Evolutionary conservation across 2,329 filamentous ascomycete species (phyloP), one percentile per base, ranked within the genome.

Genomic region (Simplicillium sp.): DNA sequence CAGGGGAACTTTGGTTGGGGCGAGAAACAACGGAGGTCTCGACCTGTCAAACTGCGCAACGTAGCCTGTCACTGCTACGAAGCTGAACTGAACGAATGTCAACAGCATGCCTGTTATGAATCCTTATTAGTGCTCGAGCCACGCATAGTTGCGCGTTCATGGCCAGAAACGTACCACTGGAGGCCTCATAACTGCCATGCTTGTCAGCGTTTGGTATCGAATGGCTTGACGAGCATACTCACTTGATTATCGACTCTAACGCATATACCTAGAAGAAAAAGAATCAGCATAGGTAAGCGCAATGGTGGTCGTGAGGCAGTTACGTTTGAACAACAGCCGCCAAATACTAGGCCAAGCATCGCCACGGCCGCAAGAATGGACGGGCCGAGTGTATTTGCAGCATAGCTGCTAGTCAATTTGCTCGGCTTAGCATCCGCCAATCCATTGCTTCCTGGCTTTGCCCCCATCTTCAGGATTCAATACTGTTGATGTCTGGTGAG

Each of bases 231-330:
- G 20, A 25, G 8, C 20, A 43, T 39, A 13, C 81, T 75, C 67
- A 92, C 85, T 92, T 94, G 57, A 98, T 80, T 53, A 97, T 94
- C 36, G 87, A 85, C 64, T 98, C 92, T 42, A 98, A 73, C 33
- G 90, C 87, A 64, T 94, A 97, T n/a, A 96, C 87, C 82, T 94
- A 58, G 52, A 56, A 51, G 58, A 43, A 41, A 20, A 16, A 36
- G 34, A 49, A 37, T 42, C 38, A 36, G 18, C 28, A 8, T 9
- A 33, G 11, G 18, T 3, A 7, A 18, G 11, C 25, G 5, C 17
- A 14, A 13, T 28, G n/a, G 3, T 35, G 45, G 42, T 36, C 34
- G 25, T 33, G 36, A 29, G 14, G 13, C 5, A 18, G 79, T 63
- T 68, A 89, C 89, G 72, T 95, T 95, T 29, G 87, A 87, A 65